These are phyloP conservation scores for Russula emetica DNA, from an alignment of 768 basidiomycete genomes.

Conservation along the genomic window DNA sequence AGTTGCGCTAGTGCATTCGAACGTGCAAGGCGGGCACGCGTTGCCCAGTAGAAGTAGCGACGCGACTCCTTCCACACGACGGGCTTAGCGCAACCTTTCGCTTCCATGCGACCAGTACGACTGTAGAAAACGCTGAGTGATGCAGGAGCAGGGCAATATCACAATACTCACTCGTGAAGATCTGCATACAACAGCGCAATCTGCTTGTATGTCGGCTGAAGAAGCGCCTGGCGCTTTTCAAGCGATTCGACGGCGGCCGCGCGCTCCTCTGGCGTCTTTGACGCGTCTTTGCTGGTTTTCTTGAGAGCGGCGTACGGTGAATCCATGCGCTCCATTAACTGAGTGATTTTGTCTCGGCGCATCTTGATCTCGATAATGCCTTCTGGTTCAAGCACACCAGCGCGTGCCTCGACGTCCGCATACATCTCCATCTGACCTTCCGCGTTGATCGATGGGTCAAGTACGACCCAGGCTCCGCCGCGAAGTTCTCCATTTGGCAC, in stretches of 20 bases:
- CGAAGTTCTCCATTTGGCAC: constrained; percentile 98
- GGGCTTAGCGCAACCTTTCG: constrained; percentile 89
- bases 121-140: constrained; percentile 39
- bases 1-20: constrained; percentile 61
- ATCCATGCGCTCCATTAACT: constrained; percentile 92
- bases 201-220: constrained; percentile 90
- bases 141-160: not conserved
- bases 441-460: constrained; percentile 95
- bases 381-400: constrained; percentile 95
- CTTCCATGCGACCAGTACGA: constrained; percentile 93
- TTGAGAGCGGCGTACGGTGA: constrained; percentile 76
- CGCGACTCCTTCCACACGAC: constrained; percentile 86
- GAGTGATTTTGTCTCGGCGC: constrained; percentile 87
- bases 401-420: constrained; percentile 91
- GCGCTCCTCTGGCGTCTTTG: constrained; percentile 71
- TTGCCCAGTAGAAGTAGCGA: constrained; percentile 90
- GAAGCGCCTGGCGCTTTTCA: constrained; percentile 66
- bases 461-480: constrained; percentile 98
- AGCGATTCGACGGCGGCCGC: constrained; percentile 64
- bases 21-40: constrained; percentile 75
- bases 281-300: constrained; percentile 68
- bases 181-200: constrained; percentile 93
- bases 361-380: constrained; percentile 98
- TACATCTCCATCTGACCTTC: constrained; percentile 98
- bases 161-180: constrained; percentile 78